These are phyloP conservation scores for Blastocystis sp. DNA, from an alignment of 352 stramenopile species.

Conservation along the genomic window DNA sequence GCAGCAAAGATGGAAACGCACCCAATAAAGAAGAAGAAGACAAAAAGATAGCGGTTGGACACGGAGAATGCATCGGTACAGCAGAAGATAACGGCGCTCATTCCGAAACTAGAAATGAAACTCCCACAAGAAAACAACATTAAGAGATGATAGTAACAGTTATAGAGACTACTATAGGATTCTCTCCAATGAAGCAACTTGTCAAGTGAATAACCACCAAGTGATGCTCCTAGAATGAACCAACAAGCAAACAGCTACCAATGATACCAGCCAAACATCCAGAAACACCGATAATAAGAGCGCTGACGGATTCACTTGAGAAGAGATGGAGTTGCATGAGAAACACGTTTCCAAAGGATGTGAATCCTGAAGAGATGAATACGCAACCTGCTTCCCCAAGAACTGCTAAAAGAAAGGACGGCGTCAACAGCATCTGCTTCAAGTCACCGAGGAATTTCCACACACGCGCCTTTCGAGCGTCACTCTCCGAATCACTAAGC, in stretches of 20 bases:
- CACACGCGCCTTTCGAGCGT: too few relatives aligned
- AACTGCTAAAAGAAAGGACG: constrained; percentile 14
- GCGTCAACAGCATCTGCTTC: background rate
- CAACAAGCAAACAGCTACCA: background rate
- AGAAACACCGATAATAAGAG: background rate
- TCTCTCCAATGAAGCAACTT: background rate
- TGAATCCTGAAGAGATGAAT: constrained; percentile 41
- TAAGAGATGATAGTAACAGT: constrained; percentile 15
- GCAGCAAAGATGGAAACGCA: constrained; percentile 45
- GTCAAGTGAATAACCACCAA: constrained; percentile 5
- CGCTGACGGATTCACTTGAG: background rate
- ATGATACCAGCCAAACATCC: constrained; percentile 5
- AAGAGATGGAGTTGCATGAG: constrained; percentile 36
- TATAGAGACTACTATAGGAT: constrained; percentile 23
- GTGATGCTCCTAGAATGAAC: background rate
- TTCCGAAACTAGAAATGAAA: background rate
- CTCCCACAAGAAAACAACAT: background rate
- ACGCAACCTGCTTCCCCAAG: constrained; percentile 13
- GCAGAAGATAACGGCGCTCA: constrained; percentile 5
- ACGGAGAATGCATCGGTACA: background rate
- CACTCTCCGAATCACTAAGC: background rate
- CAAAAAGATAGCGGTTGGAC: background rate
- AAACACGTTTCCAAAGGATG: constrained; percentile 37
- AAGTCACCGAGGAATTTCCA: background rate
- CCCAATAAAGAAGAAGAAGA: constrained; percentile 43